A percentile compares a stretch with the other conserved stretches of the same genome.
Conservation (phyloP, 176 grass and related monocot species). For the Echinochloa phyllopogon region DNA sequence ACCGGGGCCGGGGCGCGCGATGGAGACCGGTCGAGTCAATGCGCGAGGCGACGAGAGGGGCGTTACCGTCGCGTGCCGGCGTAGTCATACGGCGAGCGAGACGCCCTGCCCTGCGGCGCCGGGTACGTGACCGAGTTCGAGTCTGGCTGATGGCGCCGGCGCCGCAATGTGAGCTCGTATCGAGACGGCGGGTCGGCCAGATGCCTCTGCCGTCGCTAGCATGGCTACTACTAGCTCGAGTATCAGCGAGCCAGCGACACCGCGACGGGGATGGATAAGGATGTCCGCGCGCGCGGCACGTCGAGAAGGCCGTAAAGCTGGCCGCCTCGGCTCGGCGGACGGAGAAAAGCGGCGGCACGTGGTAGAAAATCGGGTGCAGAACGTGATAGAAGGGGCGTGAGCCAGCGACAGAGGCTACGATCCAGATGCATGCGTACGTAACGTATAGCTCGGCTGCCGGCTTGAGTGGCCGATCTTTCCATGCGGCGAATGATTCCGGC, state of each 20-base stretch:
- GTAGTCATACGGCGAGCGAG: neutral
- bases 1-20: neutral
- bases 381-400: neutral
- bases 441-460: neutral
- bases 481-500: slow-evolving; percentile 26
- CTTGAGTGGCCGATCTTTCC: slow-evolving; percentile 3
- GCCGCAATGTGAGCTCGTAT: neutral
- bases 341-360: slow-evolving; percentile 5
- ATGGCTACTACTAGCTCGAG: neutral
- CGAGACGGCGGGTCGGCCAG: neutral
- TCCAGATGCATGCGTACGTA: neutral
- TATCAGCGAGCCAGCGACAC: neutral
- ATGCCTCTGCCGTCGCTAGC: neutral
- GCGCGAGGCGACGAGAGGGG: neutral
- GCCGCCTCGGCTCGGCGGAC: neutral
- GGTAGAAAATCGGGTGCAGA: neutral
- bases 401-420: neutral
- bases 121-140: neutral
- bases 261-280: neutral
- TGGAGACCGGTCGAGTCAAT: neutral
- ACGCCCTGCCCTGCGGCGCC: neutral
- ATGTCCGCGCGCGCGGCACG: neutral
- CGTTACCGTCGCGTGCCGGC: neutral
- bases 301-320: neutral
- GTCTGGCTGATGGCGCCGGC: neutral